A percentile compares a stretch with the other conserved stretches of the same genome.
These are phyloP conservation scores for Exophiala phaeomuriformis DNA, from an alignment of 2,329 filamentous ascomycete species.

Conservation along the genomic window DNA sequence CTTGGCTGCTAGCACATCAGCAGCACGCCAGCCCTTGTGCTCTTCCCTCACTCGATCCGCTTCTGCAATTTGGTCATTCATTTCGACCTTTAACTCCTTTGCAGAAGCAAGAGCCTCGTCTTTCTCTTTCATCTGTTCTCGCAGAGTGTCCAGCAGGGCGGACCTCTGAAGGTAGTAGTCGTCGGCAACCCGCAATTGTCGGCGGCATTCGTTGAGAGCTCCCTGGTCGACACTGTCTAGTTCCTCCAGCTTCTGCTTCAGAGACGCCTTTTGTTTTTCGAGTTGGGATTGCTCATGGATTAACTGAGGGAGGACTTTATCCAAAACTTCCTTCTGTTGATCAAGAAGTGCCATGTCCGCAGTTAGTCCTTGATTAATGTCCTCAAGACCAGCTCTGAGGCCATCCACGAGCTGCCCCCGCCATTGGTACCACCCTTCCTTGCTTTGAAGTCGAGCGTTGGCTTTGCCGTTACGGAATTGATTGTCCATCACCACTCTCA, in stretches of 20 bases:
- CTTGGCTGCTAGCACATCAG: constrained; percentile 73
- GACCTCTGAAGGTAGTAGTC: constrained; percentile 64
- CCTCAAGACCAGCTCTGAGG: constrained; percentile 70
- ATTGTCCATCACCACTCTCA: constrained; percentile 83
- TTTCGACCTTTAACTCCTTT: constrained; percentile 60
- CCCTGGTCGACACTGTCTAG: constrained; percentile 53
- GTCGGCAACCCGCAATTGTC: constrained; percentile 58
- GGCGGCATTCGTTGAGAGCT: constrained; percentile 67
- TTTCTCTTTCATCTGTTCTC: constrained; percentile 59
- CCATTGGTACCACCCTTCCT: constrained; percentile 98
- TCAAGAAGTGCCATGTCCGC: constrained; percentile 61
- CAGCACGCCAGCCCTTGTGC: constrained; percentile 78
- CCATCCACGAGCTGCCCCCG: constrained; percentile 79
- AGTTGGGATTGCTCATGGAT: constrained; percentile 55
- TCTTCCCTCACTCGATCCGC: constrained; percentile 80
- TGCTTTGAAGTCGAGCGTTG: constrained; percentile 79
- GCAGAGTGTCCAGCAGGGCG: constrained; percentile 58
- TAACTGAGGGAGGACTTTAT: constrained; percentile 59
- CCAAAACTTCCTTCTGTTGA: constrained; percentile 62
- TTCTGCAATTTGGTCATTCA: constrained; percentile 65
- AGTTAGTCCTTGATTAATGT: constrained; percentile 69
- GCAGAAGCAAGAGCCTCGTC: constrained; percentile 57
- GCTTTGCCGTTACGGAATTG: constrained; percentile 98
- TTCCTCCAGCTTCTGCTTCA: constrained; percentile 66
- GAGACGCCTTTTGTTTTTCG: constrained; percentile 54